These are phyloP conservation scores for Podospora appendiculata DNA, from an alignment of 495 filamentous ascomycete species.

Conservation along the genomic window DNA sequence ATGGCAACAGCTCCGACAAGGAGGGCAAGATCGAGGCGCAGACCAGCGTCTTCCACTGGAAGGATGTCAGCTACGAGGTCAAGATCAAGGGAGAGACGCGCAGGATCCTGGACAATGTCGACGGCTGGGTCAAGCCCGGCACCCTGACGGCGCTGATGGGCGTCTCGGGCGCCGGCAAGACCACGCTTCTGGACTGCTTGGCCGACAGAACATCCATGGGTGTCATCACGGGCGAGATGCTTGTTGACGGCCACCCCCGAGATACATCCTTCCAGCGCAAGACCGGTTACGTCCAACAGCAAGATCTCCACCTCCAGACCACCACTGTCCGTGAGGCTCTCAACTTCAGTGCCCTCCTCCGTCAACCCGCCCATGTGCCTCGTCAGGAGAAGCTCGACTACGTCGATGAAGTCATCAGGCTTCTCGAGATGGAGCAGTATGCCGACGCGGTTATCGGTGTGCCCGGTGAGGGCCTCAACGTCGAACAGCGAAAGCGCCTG, in stretches of 20 bases:
- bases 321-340: conserved; percentile 83
- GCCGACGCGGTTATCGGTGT: conserved; percentile 84
- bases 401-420: conserved; percentile 84
- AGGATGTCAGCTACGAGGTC: conserved; percentile 79
- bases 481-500: conserved; percentile 82
- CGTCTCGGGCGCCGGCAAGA: conserved; percentile 66
- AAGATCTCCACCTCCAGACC: conserved; percentile 84
- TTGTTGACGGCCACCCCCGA: conserved; percentile 68
- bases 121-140: conserved; percentile 88
- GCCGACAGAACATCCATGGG: conserved; percentile 80
- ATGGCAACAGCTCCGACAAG: conserved; percentile 42
- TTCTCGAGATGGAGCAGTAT: conserved; percentile 82
- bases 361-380: conserved; percentile 66
- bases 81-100: conserved; percentile 72
- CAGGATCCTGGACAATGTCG: conserved; percentile 74
- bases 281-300: conserved; percentile 93
- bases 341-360: conserved; percentile 73
- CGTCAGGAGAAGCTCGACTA: conserved; percentile 73
- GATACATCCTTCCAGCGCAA: conserved; percentile 85
- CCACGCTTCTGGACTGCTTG: conserved; percentile 62
- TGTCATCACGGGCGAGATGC: conserved; percentile 76
- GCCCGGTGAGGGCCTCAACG: conserved; percentile 82
- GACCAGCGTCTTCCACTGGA: conserved; percentile 75
- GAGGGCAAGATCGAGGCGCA: conserved; percentile 44
- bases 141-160: conserved; percentile 87